phyloP scores from a whole-genome alignment of 495 filamentous ascomycete species.

The Lasiosphaeriaceae sp. region DNA sequence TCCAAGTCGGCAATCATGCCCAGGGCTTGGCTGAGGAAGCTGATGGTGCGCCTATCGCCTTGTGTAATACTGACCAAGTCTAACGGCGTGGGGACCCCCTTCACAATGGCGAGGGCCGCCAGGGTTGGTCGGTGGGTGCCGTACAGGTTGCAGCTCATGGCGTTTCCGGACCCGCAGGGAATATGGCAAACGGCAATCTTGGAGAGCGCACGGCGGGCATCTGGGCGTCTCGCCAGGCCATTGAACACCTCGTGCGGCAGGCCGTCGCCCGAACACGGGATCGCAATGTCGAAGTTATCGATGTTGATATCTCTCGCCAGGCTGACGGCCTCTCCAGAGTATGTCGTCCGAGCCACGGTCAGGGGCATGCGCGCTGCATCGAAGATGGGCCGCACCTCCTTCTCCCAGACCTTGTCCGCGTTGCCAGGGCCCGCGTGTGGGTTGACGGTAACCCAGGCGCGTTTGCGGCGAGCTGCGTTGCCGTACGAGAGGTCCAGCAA shows the following conservation, averaged over 20 bases:
- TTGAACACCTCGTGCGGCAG: constrained; percentile 94
- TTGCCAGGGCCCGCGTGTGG: constrained; percentile 83
- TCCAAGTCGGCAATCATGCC: constrained; percentile 90
- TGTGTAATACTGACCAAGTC: constrained; percentile 89
- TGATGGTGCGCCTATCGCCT: constrained; percentile 63
- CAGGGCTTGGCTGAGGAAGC: constrained; percentile 86
- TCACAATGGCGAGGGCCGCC: constrained; percentile 77
- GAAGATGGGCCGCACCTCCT: constrained; percentile 76
- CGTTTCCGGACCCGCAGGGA: constrained; percentile 91
- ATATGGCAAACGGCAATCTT: constrained; percentile 85
- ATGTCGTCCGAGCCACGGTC: constrained; percentile 69
- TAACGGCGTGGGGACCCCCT: constrained; percentile 74
- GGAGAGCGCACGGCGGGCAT: constrained; percentile 69
- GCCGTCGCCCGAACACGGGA: constrained; percentile 90
- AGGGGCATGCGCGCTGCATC: constrained; percentile 74
- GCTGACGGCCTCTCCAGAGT: constrained; percentile 72
- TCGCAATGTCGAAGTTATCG: constrained; percentile 73
- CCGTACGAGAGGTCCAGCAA: constrained; percentile 72
- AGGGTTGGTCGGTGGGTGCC: constrained; percentile 73
- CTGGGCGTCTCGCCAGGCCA: constrained; percentile 69
- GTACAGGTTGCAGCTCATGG: constrained; percentile 84
- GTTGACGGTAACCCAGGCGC: constrained; percentile 85
- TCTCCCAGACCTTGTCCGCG: constrained; percentile 68
- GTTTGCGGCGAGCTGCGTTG: constrained; percentile 58
- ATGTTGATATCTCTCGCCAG: constrained; percentile 78